Base-by-base conservation (phyloP, 2,329 filamentous ascomycete species). In the Pseudofabraea citricarpa region DNA sequence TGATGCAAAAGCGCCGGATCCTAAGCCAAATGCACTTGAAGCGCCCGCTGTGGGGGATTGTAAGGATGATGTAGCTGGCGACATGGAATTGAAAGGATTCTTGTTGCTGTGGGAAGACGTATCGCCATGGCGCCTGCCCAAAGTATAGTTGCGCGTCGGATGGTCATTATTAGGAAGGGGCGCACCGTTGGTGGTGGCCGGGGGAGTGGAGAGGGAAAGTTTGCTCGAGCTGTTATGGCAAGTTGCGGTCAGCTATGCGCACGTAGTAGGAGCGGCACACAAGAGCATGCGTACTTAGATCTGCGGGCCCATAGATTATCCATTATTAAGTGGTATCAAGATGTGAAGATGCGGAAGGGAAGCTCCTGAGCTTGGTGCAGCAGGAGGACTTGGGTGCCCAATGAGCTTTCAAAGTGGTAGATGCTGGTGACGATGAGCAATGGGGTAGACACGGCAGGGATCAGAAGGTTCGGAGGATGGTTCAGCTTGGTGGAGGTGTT, bases 1-100 rank as follows among this genome's bases (percentile, higher is more conserved):
- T n/a, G 90, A 94, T 29, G 91, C 91, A 64, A 98, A 98, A 43
- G 93, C 93, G 56, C 93, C 93, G 15, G 89, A 94, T 31, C 93
- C 93, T 48, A 98, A 73, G 40, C 90, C 90, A 68, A 98, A 98
- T 46, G 91, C 90, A 58, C 85, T 90, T 15, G 89, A 90, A 43
- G 87, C 88, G 55, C 78, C 78, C 42, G 79, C 76, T 10, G 85
- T 88, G 12, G 90, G 88, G 8, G 89, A 91, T 26, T 84, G 76
- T 43, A 90, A 71, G 45, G 77, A 79, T 40, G 75, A 78, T 48
- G 79, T 81, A 57, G 85, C 79, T 47, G 85, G 83, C 38, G 87
- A 81, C 54, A 87, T 79, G 56, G 81, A 73, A 64, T 81, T 85
- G 72, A 95, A 91, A 19, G 89, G 85, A 65, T 89, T 93, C 50